These are phyloP conservation scores for Physocladia obscura DNA, from an alignment of 192 early-diverging fungal genomes.

Conservation along the genomic window DNA sequence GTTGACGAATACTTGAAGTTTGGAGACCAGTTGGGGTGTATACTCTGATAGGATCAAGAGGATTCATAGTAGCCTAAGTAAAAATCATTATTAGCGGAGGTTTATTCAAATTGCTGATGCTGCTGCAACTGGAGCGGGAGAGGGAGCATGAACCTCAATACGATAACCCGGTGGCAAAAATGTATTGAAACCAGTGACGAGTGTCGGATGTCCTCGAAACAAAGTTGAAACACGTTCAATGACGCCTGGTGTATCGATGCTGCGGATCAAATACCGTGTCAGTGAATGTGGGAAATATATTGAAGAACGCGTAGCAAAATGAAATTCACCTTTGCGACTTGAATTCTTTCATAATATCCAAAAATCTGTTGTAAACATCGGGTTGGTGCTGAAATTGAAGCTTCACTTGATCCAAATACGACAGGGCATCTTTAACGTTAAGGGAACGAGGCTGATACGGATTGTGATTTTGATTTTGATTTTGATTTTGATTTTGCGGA, in stretches of 20 bases:
- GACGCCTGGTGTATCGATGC: conserved; percentile 95
- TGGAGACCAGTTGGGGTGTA: conserved; percentile 68
- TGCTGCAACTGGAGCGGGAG: too few species aligned
- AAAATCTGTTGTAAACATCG: conserved; percentile 94
- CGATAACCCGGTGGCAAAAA: conserved; percentile 98
- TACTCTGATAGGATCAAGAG: conserved; percentile 78
- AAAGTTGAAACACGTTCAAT: conserved; percentile 96
- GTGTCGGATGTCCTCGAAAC: conserved; percentile 82
- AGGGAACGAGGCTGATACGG: conserved; percentile 42
- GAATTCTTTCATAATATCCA: conserved; percentile 99
- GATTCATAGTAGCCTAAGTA: conserved; percentile 85
- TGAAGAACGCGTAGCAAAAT: background rate
- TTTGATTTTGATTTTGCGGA: background rate
- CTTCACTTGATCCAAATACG: conserved; percentile 96
- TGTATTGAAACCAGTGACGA: conserved; percentile 98
- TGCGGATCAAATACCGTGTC: conserved; percentile 17
- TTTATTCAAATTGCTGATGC: conserved; percentile 97
- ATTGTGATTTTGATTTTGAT: background rate
- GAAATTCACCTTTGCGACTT: conserved; percentile 83
- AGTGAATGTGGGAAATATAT: conserved; percentile 26
- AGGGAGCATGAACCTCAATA: too few species aligned
- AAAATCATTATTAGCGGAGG: conserved; percentile 96
- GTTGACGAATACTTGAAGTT: background rate
- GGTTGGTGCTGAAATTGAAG: conserved; percentile 87
- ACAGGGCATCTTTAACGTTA: conserved; percentile 91